A percentile compares a stretch with the other conserved stretches of the same genome.
Conservation (phyloP, 1,284 basidiomycete species). For the Mycosarcoma maydis region DNA sequence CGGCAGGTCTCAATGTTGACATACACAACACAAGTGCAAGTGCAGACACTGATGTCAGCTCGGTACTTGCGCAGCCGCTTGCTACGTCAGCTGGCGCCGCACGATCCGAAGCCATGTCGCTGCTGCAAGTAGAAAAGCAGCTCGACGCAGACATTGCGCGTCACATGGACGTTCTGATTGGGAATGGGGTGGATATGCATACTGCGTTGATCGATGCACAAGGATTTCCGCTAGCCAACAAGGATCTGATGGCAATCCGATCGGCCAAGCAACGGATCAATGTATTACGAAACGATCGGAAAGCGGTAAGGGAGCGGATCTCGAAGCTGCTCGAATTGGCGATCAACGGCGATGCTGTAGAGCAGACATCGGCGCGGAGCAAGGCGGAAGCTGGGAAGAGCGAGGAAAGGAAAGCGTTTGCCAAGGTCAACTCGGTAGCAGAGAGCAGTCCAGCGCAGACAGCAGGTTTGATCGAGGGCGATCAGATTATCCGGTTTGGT, state of each 20-base stretch:
- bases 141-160: conserved; percentile 37
- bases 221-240: conserved; percentile 52
- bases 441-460: conserved; percentile 38
- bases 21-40: conserved; percentile 17
- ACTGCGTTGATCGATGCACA: conserved; percentile 49
- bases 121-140: conserved; percentile 34
- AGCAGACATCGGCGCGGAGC: no score
- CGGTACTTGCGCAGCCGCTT: conserved; percentile 19
- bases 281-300: conserved; percentile 50
- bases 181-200: conserved; percentile 42
- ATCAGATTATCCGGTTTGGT: conserved; percentile 40
- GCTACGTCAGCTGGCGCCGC: conserved; percentile 22
- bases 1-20: conserved; percentile 32
- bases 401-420: conserved; percentile 17
- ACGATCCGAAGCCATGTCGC: conserved; percentile 28
- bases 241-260: conserved; percentile 53
- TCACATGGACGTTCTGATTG: conserved; percentile 24
- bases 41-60: conserved; percentile 26
- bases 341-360: conserved; percentile 25
- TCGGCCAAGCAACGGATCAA: conserved; percentile 47
- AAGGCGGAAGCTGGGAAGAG: background rate
- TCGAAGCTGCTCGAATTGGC: conserved; percentile 44
- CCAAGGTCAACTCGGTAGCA: conserved; percentile 46
- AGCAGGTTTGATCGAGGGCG: conserved; percentile 37
- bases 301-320: conserved; percentile 36